Evolutionary conservation across 2,329 filamentous ascomycete species (phyloP).

Genomic region (Nigrograna mackinnonii): DNA sequence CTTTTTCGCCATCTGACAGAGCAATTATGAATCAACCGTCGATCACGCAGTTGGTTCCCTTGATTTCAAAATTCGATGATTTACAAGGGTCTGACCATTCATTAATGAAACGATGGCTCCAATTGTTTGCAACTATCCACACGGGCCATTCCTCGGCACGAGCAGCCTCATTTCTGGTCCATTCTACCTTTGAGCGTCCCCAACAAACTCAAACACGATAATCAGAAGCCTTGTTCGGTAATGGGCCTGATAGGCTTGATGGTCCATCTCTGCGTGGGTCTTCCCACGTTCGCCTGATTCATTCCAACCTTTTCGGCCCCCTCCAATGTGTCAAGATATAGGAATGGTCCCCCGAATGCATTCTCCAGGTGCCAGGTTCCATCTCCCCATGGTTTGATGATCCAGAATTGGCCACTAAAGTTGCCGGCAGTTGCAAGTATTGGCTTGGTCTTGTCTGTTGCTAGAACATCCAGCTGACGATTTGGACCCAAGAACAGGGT

Average conservation of each 20-base stretch:
- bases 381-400: slow-evolving; percentile 21
- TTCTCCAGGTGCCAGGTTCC: slow-evolving; percentile 24
- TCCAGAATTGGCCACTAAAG: slow-evolving; percentile 20
- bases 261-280: slow-evolving; percentile 23
- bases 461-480: slow-evolving; percentile 18
- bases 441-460: slow-evolving; percentile 19
- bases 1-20: no score
- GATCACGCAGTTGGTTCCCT: no score
- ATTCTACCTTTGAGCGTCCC: no score
- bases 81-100: no score
- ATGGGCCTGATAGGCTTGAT: slow-evolving; percentile 19
- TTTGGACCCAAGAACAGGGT: slow-evolving; percentile 22
- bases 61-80: no score
- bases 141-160: no score
- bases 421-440: slow-evolving; percentile 9
- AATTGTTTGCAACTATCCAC: no score
- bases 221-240: slow-evolving; percentile 14
- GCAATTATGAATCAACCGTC: no score
- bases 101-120: no score
- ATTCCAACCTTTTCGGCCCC: slow-evolving; percentile 14
- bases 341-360: slow-evolving; percentile 11
- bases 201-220: neutral
- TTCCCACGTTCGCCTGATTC: slow-evolving; percentile 15
- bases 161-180: no score
- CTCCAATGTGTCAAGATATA: slow-evolving; percentile 22